These are phyloP conservation scores for Solioccasus polychromus DNA, from an alignment of 768 basidiomycete genomes.

Conservation along the genomic window DNA sequence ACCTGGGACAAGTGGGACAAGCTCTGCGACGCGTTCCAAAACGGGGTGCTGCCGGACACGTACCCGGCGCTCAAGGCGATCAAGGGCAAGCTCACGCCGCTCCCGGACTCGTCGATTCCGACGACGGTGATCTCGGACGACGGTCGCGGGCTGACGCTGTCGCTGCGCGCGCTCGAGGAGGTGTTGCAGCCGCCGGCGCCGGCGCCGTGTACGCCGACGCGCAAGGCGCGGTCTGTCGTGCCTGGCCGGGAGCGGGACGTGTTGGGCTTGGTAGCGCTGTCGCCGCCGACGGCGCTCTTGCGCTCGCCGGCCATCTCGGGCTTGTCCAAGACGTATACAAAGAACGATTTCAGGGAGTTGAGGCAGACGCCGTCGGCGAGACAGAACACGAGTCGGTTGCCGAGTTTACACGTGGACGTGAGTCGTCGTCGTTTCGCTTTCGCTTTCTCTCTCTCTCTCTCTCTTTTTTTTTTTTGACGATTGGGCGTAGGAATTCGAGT, in stretches of 20 bases:
- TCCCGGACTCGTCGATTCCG: slow-evolving; percentile 21
- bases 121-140: slow-evolving; percentile 35
- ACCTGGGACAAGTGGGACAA: slow-evolving; percentile 43
- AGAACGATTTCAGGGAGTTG: slow-evolving; percentile 80
- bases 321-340: slow-evolving; percentile 77
- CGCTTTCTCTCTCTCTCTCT: slow-evolving; percentile 6
- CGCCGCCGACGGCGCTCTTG: slow-evolving; percentile 66
- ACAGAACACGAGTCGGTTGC: slow-evolving; percentile 82
- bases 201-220: slow-evolving; percentile 54
- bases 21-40: slow-evolving; percentile 41
- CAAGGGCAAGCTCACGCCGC: slow-evolving; percentile 31
- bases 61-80: slow-evolving; percentile 32
- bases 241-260: slow-evolving; percentile 29
- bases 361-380: slow-evolving; percentile 65
- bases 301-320: slow-evolving; percentile 72
- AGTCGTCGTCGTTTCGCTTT: slow-evolving; percentile 25
- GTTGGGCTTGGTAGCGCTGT: slow-evolving; percentile 64
- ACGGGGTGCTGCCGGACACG: slow-evolving; percentile 26
- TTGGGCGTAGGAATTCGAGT: slow-evolving; percentile 35
- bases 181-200: slow-evolving; percentile 41
- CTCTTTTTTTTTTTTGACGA: slow-evolving; percentile 1
- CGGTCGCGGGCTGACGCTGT: slow-evolving; percentile 34
- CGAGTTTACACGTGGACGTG: slow-evolving; percentile 81
- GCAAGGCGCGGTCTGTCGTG: slow-evolving; percentile 24
- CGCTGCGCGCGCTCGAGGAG: slow-evolving; percentile 45